phyloP scores from a whole-genome alignment of 2,329 filamentous ascomycete genomes.

The Exophiala aquamarina region DNA sequence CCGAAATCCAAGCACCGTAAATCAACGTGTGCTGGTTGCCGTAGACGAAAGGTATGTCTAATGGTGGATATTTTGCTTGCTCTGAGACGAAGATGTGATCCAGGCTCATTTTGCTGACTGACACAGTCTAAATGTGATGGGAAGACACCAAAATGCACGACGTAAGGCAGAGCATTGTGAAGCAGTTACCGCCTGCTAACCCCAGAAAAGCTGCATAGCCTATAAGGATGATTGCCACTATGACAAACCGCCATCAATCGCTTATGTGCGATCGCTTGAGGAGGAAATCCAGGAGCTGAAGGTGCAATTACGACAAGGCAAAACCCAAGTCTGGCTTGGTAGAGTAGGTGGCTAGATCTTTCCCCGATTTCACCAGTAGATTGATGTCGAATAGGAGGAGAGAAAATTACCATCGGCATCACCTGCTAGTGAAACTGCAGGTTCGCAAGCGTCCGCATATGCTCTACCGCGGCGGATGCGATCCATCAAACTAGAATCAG shows the following conservation, averaged over 20 bases:
- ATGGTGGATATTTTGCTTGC: background rate
- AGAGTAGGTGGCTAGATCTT: conserved; percentile 6
- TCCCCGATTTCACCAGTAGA: background rate
- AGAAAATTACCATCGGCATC: conserved; percentile 25
- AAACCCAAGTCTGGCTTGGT: conserved; percentile 25
- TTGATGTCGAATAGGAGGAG: conserved; percentile 24
- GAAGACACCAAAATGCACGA: conserved; percentile 27
- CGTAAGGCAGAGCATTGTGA: conserved; percentile 13
- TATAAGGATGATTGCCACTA: conserved; percentile 30
- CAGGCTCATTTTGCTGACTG: background rate
- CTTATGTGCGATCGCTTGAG: conserved; percentile 28
- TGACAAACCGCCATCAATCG: conserved; percentile 28
- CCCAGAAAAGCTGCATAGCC: conserved; percentile 23
- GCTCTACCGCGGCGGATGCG: conserved; percentile 17
- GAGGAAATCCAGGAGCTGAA: conserved; percentile 27
- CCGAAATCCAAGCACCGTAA: conserved; percentile 28
- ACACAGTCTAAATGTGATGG: conserved; percentile 28
- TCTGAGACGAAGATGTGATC: background rate
- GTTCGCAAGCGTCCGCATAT: conserved; percentile 17
- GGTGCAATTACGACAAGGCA: conserved; percentile 24
- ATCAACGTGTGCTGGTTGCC: conserved; percentile 27
- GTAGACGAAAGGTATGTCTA: conserved; percentile 25
- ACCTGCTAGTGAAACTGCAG: conserved; percentile 22
- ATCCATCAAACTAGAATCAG: conserved; percentile 23
- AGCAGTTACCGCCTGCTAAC: background rate